A percentile compares a stretch with the other conserved stretches of the same genome.
Conservation (phyloP, 164 flowering plant genomes). For the Taxillus chinensis region DNA sequence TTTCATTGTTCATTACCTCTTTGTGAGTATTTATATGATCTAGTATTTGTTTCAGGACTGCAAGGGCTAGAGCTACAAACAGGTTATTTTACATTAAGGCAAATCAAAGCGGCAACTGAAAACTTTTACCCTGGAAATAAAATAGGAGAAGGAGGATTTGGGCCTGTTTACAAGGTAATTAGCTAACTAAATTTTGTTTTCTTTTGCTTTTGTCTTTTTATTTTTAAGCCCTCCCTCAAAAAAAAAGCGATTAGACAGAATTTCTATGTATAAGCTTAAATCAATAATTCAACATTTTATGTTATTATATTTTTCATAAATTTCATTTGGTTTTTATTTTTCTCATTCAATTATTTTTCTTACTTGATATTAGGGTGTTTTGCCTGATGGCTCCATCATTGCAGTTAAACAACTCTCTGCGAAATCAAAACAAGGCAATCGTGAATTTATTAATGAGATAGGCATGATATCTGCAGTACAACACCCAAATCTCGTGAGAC, state of each 20-base stretch:
- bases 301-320: no score
- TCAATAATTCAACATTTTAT: no score
- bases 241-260: no score
- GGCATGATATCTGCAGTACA: constrained; percentile 55
- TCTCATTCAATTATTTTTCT: background rate
- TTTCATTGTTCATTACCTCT: no score
- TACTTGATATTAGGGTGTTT: constrained; percentile 20
- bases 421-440: constrained; percentile 54
- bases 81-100: constrained; percentile 40
- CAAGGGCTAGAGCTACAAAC: constrained; percentile 26
- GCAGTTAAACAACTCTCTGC: constrained; percentile 65
- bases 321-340: background rate
- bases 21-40: no score
- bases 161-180: constrained; percentile 55
- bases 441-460: constrained; percentile 60
- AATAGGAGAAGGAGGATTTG: constrained; percentile 73
- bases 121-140: constrained; percentile 46
- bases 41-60: constrained; percentile 18
- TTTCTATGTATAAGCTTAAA: no score
- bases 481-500: constrained; percentile 53
- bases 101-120: constrained; percentile 45
- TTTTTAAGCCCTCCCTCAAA: background rate
- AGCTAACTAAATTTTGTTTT: no score
- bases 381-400: constrained; percentile 41
- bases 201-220: no score